Base-by-base conservation (phyloP, 371 early-diverging fungal genomes). In the Rozella allomycis region DNA sequence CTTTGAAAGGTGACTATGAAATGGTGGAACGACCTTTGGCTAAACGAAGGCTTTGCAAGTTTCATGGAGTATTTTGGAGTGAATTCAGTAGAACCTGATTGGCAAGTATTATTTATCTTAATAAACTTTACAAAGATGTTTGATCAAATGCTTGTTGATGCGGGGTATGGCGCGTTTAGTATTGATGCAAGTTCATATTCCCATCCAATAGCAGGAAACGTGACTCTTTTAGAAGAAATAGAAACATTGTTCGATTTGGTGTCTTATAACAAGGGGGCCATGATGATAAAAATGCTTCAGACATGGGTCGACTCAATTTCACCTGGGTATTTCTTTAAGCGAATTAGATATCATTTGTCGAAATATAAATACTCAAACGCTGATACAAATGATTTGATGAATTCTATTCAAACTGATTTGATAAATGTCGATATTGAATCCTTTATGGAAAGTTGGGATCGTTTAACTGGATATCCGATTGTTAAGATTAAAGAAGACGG, bases 41-140 rank as follows among this genome's bases (percentile, higher is more conserved):
- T 59, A 18, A 59, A 59, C 30, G 59, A 59, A 42, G 59, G 59
- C 25, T 59, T 58, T 51, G 59, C 59, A 3, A 52, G 51, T 4
- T 56, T 52, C 53, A 47, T 49, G n/a, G 42, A 46, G 11, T 27
- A 32, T 13, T 35, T 45, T 26, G 50, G 46, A 14, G 25, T 45
- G 27, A 16, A 30, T 10, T 33, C 34, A n/a, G 10, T 44, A 3
- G 20, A 30, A 10, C 25, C 17, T 10, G 20, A 42, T 10, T 50
- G 48, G 39, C n/a, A n/a, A n/a, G n/a, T n/a, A n/a, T n/a, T n/a
- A n/a, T n/a, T n/a, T n/a, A n/a, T n/a, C n/a, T n/a, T n/a, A n/a
- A n/a, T n/a, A n/a, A n/a, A n/a, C n/a, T n/a, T n/a, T n/a, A n/a
- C n/a, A n/a, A 40, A 52, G 28, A 42, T 42, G 1, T 37, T 34